Percentiles rank a stretch among this genome's conserved stretches.
phyloP scores from a whole-genome alignment of 495 filamentous ascomycete species.

The Elaphomyces granulatus region DNA sequence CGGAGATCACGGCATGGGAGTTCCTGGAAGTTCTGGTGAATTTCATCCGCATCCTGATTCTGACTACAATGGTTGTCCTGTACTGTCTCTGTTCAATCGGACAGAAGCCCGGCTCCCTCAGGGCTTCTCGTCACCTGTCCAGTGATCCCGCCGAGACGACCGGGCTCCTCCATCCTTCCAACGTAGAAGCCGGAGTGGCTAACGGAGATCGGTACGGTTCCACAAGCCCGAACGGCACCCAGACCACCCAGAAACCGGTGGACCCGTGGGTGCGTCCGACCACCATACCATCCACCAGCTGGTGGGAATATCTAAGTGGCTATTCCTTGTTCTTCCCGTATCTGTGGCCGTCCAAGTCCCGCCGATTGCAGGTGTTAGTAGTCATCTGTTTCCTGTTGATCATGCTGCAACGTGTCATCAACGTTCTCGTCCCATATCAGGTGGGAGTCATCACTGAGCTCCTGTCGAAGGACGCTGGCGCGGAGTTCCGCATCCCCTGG shows the following conservation, averaged over 20 bases:
- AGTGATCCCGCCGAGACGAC: conserved; percentile 40
- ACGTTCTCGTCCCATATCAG: conserved; percentile 66
- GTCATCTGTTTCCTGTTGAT: conserved; percentile 66
- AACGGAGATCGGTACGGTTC: conserved; percentile 41
- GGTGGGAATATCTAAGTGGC: conserved; percentile 83
- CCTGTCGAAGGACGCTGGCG: conserved; percentile 39
- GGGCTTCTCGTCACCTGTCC: conserved; percentile 14
- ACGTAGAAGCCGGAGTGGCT: conserved; percentile 27
- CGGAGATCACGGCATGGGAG: conserved; percentile 50
- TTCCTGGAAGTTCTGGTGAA: conserved; percentile 43
- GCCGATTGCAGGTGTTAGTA: conserved; percentile 57
- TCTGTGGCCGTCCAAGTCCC: conserved; percentile 74
- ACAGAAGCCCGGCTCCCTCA: conserved; percentile 15
- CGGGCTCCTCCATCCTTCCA: conserved; percentile 29
- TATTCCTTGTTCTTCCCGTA: conserved; percentile 89
- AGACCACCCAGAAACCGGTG: conserved; percentile 23
- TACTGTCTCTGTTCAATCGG: conserved; percentile 44
- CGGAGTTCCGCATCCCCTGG: conserved; percentile 45
- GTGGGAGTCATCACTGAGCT: conserved; percentile 57
- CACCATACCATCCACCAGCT: conserved; percentile 51
- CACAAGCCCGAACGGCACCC: conserved; percentile 22
- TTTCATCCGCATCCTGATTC: conserved; percentile 42
- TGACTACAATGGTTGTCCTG: conserved; percentile 41
- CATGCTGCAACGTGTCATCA: conserved; percentile 61
- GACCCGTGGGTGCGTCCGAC: conserved; percentile 52